phyloP scores from a whole-genome alignment of 2,329 filamentous ascomycete species.

The Epichloe scottii region DNA sequence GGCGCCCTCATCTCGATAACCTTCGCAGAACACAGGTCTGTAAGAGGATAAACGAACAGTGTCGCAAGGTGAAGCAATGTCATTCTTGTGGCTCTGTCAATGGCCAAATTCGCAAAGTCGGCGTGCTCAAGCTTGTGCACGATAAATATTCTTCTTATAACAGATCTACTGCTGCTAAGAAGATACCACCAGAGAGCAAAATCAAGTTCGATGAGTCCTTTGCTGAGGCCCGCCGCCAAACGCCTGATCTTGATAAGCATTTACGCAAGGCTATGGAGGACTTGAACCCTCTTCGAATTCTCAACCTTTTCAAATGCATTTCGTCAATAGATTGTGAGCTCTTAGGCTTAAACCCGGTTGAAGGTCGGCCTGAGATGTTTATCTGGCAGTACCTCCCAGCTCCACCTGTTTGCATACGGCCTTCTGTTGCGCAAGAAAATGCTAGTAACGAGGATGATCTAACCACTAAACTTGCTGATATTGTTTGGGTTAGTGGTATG shows the following conservation, averaged over 20 bases:
- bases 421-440: slow-evolving; percentile 84
- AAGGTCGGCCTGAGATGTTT: slow-evolving; percentile 90
- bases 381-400: slow-evolving; percentile 95
- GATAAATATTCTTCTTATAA: slow-evolving; percentile 86
- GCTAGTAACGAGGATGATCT: slow-evolving; percentile 94
- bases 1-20: slow-evolving; percentile 75
- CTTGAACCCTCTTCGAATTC: slow-evolving; percentile 73
- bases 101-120: slow-evolving; percentile 82
- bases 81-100: slow-evolving; percentile 73
- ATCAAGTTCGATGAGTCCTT: slow-evolving; percentile 79
- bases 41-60: slow-evolving; percentile 82
- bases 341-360: slow-evolving; percentile 72
- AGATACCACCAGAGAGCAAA: slow-evolving; percentile 71
- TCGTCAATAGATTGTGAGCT: slow-evolving; percentile 79
- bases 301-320: slow-evolving; percentile 87
- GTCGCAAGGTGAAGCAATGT: slow-evolving; percentile 74
- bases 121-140: slow-evolving; percentile 86
- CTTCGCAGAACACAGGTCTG: slow-evolving; percentile 70
- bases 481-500: slow-evolving; percentile 81
- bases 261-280: slow-evolving; percentile 88
- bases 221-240: slow-evolving; percentile 60
- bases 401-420: slow-evolving; percentile 85
- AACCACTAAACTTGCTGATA: slow-evolving; percentile 93
- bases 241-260: slow-evolving; percentile 80
- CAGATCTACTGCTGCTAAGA: slow-evolving; percentile 75